Evolutionary conservation across 257 asterid genomes (phyloP).

Genomic region (Asclepias syriaca): DNA sequence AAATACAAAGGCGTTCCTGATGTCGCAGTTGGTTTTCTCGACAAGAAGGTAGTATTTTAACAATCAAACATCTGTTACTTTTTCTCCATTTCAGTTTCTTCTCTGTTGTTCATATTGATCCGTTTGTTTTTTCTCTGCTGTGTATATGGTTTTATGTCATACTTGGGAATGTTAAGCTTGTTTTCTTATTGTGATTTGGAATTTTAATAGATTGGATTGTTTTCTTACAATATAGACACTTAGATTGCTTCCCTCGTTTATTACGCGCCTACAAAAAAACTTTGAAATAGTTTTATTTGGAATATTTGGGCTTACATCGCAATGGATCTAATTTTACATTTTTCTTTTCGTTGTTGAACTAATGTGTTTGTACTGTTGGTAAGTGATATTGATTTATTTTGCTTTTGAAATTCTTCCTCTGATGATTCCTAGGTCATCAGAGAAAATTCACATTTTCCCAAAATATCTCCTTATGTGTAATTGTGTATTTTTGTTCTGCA

Average conservation of each 20-base stretch:
- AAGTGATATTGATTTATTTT: not conserved
- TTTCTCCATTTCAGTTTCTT: not conserved
- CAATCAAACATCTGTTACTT: not conserved
- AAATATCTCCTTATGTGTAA: not conserved
- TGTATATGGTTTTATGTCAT: not conserved
- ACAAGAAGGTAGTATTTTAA: slow-evolving; percentile 43
- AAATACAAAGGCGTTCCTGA: slow-evolving; percentile 47
- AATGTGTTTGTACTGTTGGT: not conserved
- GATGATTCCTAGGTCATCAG: not conserved
- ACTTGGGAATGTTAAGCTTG: not conserved
- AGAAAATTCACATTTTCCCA: not conserved
- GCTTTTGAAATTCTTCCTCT: not conserved
- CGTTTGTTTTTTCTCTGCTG: not conserved
- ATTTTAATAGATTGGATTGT: not conserved
- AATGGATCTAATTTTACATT: not conserved
- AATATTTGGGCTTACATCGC: not conserved
- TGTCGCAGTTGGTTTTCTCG: slow-evolving; percentile 54
- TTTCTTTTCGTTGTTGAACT: not conserved
- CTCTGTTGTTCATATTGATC: not conserved
- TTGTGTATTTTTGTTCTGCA: not conserved
- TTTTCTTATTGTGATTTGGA: not conserved
- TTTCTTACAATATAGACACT: not conserved
- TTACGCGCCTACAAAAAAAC: not conserved
- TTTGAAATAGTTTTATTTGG: not conserved
- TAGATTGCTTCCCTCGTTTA: not conserved